Evolutionary conservation across 2,329 filamentous ascomycete genomes (phyloP).

Genomic region (Nectriaceae sp.): DNA sequence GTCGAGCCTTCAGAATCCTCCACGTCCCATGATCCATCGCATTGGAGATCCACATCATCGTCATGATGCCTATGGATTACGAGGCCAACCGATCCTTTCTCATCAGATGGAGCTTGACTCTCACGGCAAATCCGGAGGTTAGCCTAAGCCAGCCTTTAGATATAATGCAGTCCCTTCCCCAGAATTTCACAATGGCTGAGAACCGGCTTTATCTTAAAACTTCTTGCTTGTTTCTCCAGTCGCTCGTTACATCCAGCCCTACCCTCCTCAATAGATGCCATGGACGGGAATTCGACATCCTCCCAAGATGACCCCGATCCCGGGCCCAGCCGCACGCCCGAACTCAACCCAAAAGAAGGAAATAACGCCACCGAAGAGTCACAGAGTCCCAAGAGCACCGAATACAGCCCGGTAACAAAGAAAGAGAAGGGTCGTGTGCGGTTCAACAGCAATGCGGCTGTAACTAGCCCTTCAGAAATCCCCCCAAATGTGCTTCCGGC

Average conservation of each 20-base stretch:
- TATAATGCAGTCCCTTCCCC: no score
- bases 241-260: constrained; percentile 14
- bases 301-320: constrained; percentile 24
- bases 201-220: no score
- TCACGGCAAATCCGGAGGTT: no score
- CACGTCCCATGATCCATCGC: no score
- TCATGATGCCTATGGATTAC: no score
- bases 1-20: no score
- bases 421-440: constrained; percentile 50
- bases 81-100: no score
- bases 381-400: constrained; percentile 2
- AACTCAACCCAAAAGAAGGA: neutral
- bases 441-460: constrained; percentile 48
- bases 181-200: no score
- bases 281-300: constrained; percentile 23
- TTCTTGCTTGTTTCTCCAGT: constrained; percentile 4
- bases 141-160: no score
- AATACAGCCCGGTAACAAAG: constrained; percentile 15
- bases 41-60: no score
- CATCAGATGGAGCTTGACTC: no score
- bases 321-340: constrained; percentile 19
- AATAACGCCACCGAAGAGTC: neutral
- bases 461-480: constrained; percentile 26
- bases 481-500: constrained; percentile 15
- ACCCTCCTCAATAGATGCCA: constrained; percentile 5